Conservation (phyloP, 1,284 basidiomycete species). For the Schizophyllum amplum region DNA sequence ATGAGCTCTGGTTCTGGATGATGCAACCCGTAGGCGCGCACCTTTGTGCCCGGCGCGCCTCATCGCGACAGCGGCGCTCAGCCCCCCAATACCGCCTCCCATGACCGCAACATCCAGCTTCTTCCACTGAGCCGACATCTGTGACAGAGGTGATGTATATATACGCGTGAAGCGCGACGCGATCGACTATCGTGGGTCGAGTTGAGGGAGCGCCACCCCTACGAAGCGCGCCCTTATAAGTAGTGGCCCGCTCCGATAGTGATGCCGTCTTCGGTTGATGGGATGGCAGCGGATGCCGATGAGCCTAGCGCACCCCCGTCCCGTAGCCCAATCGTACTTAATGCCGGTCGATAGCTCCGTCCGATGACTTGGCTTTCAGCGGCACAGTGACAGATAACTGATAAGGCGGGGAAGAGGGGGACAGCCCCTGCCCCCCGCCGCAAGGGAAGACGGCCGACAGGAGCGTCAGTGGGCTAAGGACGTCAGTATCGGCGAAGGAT, state of each 20-base stretch:
- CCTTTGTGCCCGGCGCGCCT: conserved; percentile 19
- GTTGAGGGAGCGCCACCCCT: too few relatives aligned
- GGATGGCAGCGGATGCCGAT: too few relatives aligned
- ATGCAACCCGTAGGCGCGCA: background rate
- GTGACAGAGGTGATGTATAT: background rate
- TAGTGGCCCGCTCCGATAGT: too few relatives aligned
- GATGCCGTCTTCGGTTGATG: too few relatives aligned
- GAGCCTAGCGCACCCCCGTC: conserved; percentile 4
- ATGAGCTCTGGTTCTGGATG: background rate
- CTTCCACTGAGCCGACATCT: conserved; percentile 11
- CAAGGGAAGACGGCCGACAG: background rate
- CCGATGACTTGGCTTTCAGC: background rate
- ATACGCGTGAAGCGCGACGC: background rate
- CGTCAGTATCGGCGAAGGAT: background rate
- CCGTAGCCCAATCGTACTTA: background rate
- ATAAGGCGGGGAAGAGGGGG: background rate
- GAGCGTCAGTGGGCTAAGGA: too few relatives aligned
- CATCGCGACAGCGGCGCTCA: conserved; percentile 17
- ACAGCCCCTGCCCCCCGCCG: background rate
- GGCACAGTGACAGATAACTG: background rate
- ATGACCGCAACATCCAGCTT: conserved; percentile 18
- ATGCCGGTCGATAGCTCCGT: background rate
- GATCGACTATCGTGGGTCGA: too few relatives aligned
- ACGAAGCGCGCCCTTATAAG: too few relatives aligned
- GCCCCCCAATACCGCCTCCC: conserved; percentile 18